Conservation (phyloP, 2,329 filamentous ascomycete genomes). For the Colletotrichum shisoi region DNA sequence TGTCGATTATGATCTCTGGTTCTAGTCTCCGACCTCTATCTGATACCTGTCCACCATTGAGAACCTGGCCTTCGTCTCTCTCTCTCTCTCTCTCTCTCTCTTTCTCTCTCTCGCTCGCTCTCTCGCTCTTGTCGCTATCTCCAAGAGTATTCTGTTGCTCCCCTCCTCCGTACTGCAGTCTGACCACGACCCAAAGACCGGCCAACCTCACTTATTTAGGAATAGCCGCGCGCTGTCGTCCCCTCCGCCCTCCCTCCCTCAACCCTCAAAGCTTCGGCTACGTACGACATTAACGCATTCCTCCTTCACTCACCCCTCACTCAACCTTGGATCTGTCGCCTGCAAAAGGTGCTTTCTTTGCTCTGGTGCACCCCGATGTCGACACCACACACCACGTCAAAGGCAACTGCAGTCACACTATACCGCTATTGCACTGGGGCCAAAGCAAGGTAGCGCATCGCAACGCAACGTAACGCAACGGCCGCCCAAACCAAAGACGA, state of each 20-base stretch:
- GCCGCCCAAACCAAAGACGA: conserved; percentile 14
- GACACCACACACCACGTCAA: conserved; percentile 5
- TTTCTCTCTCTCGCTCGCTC: neutral
- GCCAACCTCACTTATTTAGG: conserved; percentile 2
- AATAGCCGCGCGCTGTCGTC: conserved; percentile 14
- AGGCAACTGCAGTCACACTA: conserved; percentile 1
- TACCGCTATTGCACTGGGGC: neutral
- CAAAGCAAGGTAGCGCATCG: conserved; percentile 5
- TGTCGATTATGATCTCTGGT: too few species aligned
- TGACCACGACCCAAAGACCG: conserved; percentile 8
- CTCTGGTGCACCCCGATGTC: neutral
- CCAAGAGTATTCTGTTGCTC: neutral
- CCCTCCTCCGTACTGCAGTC: neutral
- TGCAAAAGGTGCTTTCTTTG: neutral
- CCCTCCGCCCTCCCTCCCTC: conserved; percentile 1
- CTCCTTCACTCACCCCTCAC: conserved; percentile 1
- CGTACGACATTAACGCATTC: conserved; percentile 5
- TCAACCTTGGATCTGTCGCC: neutral
- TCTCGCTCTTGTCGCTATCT: neutral
- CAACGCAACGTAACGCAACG: conserved; percentile 2
- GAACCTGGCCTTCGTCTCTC: neutral
- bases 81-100: neutral
- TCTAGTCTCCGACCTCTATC: neutral
- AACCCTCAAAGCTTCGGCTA: neutral
- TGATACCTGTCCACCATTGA: conserved; percentile 2